Evolutionary conservation across 192 early-diverging fungal species (phyloP).

Genomic region (Coemansia sp.): DNA sequence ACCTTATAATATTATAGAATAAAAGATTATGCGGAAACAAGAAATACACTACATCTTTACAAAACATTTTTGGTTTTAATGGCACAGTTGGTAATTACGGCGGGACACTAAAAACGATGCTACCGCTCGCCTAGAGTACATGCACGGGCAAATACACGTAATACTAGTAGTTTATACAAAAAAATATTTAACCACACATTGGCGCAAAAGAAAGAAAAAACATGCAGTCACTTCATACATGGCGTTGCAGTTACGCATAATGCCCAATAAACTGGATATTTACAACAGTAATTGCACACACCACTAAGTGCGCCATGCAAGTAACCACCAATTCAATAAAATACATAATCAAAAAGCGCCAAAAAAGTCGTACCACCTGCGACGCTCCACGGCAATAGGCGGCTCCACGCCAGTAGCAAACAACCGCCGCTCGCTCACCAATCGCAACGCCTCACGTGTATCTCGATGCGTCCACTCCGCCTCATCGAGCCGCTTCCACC

Average conservation of each 20-base stretch:
- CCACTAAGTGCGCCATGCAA: background rate
- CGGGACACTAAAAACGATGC: too few relatives aligned
- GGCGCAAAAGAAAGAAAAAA: too few relatives aligned
- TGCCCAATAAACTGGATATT: background rate
- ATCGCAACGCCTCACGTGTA: slow-evolving; percentile 27
- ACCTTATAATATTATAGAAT: background rate
- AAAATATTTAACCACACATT: too few relatives aligned
- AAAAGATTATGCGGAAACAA: slow-evolving; percentile 4
- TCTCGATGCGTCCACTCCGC: slow-evolving; percentile 31
- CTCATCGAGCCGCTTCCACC: slow-evolving; percentile 20
- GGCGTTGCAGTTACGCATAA: background rate
- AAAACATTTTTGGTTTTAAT: too few relatives aligned
- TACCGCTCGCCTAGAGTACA: too few relatives aligned
- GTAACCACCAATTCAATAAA: background rate
- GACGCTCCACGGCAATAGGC: slow-evolving; percentile 20
- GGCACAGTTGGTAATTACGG: too few relatives aligned
- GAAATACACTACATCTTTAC: background rate
- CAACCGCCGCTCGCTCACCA: slow-evolving; percentile 14
- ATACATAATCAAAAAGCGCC: slow-evolving; percentile 10
- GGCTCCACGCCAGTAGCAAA: slow-evolving; percentile 13
- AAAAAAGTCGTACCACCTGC: slow-evolving; percentile 48
- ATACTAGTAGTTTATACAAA: too few relatives aligned
- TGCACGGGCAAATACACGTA: too few relatives aligned
- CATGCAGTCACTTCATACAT: background rate
- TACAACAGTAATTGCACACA: too few relatives aligned